Conservation (phyloP, 2,329 filamentous ascomycete species). For the Alternaria novae-zelandiae region DNA sequence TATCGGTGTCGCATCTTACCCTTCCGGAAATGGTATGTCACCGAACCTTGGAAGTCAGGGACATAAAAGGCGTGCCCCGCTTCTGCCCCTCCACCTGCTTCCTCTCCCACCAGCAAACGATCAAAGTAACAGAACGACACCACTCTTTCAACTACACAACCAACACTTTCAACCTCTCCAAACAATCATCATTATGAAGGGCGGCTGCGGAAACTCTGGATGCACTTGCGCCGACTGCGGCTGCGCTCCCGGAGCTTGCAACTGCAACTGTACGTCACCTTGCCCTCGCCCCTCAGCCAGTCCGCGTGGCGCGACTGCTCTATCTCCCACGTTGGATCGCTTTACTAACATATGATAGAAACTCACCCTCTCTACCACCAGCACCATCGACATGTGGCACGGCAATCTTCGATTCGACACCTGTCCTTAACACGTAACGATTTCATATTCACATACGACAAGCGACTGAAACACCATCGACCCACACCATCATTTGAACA, state of each 20-base stretch:
- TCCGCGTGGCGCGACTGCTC: not conserved
- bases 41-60: not conserved
- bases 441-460: not conserved
- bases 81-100: slow-evolving; percentile 16
- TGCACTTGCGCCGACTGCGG: slow-evolving; percentile 46
- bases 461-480: not conserved
- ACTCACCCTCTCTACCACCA: not conserved
- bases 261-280: slow-evolving; percentile 28
- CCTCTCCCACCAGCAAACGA: slow-evolving; percentile 12
- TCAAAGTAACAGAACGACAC: slow-evolving; percentile 11
- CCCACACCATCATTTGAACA: not conserved
- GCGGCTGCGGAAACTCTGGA: slow-evolving; percentile 42
- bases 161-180: slow-evolving; percentile 10
- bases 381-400: not conserved
- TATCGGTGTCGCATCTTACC: slow-evolving; percentile 20
- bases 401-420: slow-evolving; percentile 1
- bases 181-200: slow-evolving; percentile 37
- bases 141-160: slow-evolving; percentile 5
- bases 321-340: not conserved
- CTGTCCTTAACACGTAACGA: slow-evolving; percentile 5
- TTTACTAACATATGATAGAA: not conserved
- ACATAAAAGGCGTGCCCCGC: slow-evolving; percentile 26
- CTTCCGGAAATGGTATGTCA: slow-evolving; percentile 20
- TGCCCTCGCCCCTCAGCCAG: not conserved
- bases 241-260: slow-evolving; percentile 42